Conservation (phyloP, 169 alveolate genomes). For the Cyclospora cayetanensis region DNA sequence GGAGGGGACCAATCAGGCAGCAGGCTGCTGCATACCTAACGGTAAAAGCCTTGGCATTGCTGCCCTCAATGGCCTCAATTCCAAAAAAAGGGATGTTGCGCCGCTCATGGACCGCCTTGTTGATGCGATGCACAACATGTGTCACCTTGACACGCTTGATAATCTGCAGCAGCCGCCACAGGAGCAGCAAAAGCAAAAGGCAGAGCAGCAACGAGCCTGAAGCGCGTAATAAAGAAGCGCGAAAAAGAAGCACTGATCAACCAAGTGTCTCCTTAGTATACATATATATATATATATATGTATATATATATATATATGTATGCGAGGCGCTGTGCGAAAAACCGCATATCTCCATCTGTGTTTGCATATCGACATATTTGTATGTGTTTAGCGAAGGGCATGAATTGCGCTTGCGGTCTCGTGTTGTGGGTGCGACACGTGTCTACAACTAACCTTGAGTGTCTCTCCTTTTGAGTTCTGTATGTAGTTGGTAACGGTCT, state of each 20-base stretch:
- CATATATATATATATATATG: neutral
- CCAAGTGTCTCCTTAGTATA: too few species aligned
- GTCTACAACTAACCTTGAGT: conserved; percentile 81
- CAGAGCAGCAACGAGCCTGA: too few species aligned
- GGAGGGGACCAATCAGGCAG: too few species aligned
- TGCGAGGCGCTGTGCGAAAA: neutral
- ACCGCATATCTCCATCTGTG: neutral
- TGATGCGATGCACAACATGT: conserved; percentile 70
- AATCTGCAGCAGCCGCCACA: conserved; percentile 72
- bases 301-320: neutral
- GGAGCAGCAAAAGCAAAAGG: neutral
- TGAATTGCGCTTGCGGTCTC: too few species aligned
- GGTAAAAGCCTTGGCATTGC: conserved; percentile 23
- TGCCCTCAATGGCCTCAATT: conserved; percentile 64
- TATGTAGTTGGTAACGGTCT: conserved; percentile 81
- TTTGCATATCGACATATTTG: neutral
- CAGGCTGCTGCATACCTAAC: conserved; percentile 21
- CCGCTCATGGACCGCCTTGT: conserved; percentile 79
- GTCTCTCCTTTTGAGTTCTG: conserved; percentile 83
- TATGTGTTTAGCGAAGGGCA: too few species aligned
- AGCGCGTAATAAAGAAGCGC: too few species aligned
- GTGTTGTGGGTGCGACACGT: too few species aligned
- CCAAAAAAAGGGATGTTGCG: conserved; percentile 77
- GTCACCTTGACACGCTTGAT: conserved; percentile 82
- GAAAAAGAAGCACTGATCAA: too few species aligned